phyloP scores from a whole-genome alignment of 257 asterid genomes.

The Rhazya stricta region DNA sequence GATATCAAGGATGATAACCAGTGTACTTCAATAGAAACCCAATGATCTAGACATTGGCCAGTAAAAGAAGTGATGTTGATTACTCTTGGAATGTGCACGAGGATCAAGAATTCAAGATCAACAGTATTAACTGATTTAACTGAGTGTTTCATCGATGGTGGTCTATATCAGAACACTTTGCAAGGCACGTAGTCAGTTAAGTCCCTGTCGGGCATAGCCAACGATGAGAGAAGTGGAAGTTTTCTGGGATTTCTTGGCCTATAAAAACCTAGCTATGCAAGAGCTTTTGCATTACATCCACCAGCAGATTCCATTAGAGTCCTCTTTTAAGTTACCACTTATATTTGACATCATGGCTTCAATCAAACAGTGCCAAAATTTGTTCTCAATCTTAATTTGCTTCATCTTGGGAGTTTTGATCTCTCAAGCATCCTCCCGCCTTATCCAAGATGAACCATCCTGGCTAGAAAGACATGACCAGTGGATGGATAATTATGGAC shows the following conservation, averaged over 20 bases:
- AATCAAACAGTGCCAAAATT: background rate
- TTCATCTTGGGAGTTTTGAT: constrained; percentile 11
- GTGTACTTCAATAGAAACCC: too few species aligned
- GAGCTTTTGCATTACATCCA: constrained; percentile 1
- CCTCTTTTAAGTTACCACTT: background rate
- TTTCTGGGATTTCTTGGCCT: constrained; percentile 14
- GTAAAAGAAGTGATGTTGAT: background rate
- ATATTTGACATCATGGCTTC: constrained; percentile 10
- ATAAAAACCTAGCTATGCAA: constrained; percentile 22
- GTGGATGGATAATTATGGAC: constrained; percentile 36
- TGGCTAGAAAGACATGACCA: constrained; percentile 32
- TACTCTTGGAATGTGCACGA: background rate
- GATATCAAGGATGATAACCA: background rate
- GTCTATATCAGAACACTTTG: constrained; percentile 17
- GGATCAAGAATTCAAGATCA: background rate
- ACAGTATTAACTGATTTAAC: constrained; percentile 11
- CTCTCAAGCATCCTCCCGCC: constrained; percentile 21
- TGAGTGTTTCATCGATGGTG: background rate
- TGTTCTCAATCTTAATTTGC: constrained; percentile 16
- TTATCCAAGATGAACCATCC: constrained; percentile 11
- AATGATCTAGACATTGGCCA: background rate
- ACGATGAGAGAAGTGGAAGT: background rate
- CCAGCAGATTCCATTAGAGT: background rate
- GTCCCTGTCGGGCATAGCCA: constrained; percentile 4
- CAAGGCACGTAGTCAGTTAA: constrained; percentile 17